These are phyloP conservation scores for Elsinoe australis DNA, from an alignment of 2,329 filamentous ascomycete species.

Conservation along the genomic window DNA sequence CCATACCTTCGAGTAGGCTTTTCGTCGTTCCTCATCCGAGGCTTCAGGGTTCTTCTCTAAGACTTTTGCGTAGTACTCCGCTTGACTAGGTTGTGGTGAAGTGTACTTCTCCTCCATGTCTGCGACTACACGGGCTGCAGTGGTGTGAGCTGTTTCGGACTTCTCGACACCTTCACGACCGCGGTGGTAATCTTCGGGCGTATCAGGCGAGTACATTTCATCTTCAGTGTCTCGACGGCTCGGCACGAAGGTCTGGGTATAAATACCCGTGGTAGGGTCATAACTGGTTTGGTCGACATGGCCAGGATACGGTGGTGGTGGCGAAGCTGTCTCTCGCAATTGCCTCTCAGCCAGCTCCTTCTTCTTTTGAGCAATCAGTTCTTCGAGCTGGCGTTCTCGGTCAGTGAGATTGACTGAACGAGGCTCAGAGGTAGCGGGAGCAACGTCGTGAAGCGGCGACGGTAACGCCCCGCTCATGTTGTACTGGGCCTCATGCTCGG, in stretches of 20 bases:
- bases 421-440: not conserved
- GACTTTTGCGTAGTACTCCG: conserved; percentile 42
- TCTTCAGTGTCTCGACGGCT: conserved; percentile 14
- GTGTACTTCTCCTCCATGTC: conserved; percentile 39
- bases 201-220: conserved; percentile 6
- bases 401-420: not conserved
- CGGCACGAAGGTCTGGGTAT: conserved; percentile 12
- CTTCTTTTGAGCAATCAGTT: conserved; percentile 7
- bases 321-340: not conserved
- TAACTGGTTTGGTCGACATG: not conserved
- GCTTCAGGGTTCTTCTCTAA: conserved; percentile 33
- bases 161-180: not conserved
- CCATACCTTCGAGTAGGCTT: conserved; percentile 30
- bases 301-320: conserved; percentile 1
- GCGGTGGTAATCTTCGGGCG: conserved; percentile 7
- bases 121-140: conserved; percentile 36
- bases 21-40: conserved; percentile 3
- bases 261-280: conserved; percentile 1
- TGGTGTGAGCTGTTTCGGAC: conserved; percentile 26
- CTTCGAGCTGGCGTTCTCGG: conserved; percentile 8
- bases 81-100: conserved; percentile 34
- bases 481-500: conserved; percentile 9
- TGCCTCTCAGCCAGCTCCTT: conserved; percentile 14
- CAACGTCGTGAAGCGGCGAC: not conserved
- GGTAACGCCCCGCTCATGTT: conserved; percentile 15